Evolutionary conservation across 2,329 filamentous ascomycete species (phyloP).

Genomic region (Xylaria multiplex): DNA sequence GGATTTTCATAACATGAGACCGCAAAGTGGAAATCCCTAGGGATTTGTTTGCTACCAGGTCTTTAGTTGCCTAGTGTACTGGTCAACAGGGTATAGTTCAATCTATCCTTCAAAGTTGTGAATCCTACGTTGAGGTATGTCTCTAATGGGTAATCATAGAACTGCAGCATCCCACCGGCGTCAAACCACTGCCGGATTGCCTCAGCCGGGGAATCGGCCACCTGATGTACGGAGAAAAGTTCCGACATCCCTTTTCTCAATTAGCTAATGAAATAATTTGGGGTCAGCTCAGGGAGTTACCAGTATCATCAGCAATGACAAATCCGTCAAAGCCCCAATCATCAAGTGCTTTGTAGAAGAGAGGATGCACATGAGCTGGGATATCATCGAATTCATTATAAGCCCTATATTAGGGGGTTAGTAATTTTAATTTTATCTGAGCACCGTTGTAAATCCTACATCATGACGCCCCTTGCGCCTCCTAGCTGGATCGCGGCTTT

Average conservation of each 20-base stretch:
- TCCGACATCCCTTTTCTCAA: slow-evolving; percentile 46
- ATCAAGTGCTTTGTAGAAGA: slow-evolving; percentile 52
- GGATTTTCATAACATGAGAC: slow-evolving; percentile 51
- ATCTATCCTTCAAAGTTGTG: slow-evolving; percentile 44
- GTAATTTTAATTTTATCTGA: background rate
- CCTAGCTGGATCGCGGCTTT: slow-evolving; percentile 56
- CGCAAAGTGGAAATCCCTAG: slow-evolving; percentile 51
- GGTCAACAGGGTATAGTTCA: slow-evolving; percentile 47
- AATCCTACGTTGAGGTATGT: slow-evolving; percentile 51
- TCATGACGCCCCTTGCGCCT: slow-evolving; percentile 56
- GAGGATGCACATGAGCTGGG: slow-evolving; percentile 53
- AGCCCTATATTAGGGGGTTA: slow-evolving; percentile 43
- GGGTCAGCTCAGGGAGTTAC: slow-evolving; percentile 33
- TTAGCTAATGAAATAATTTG: slow-evolving; percentile 23
- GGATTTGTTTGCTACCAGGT: slow-evolving; percentile 51
- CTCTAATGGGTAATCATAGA: slow-evolving; percentile 56
- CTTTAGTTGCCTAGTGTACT: slow-evolving; percentile 45
- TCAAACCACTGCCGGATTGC: slow-evolving; percentile 57
- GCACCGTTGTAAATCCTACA: slow-evolving; percentile 43
- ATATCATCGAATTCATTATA: slow-evolving; percentile 56
- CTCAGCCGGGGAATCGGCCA: slow-evolving; percentile 52
- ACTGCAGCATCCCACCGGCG: slow-evolving; percentile 58
- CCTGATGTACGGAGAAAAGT: slow-evolving; percentile 50
- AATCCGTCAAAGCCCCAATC: slow-evolving; percentile 56
- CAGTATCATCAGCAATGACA: slow-evolving; percentile 56